phyloP scores from a whole-genome alignment of 805 yeast species.

The Candida michaelii region DNA sequence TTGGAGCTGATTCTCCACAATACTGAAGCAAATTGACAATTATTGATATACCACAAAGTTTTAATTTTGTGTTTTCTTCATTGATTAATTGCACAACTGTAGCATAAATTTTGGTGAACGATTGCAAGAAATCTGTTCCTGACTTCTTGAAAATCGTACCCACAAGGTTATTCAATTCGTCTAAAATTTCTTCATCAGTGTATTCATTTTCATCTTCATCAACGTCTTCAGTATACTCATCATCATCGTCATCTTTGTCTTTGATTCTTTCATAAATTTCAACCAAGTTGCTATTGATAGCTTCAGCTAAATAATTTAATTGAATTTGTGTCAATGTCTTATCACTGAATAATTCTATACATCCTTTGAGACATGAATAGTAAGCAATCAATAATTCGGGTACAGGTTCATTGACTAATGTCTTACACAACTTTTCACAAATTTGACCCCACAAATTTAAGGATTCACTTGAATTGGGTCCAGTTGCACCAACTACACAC shows the following conservation, averaged over 20 bases:
- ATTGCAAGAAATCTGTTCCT: constrained; percentile 57
- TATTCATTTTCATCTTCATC: constrained; percentile 83
- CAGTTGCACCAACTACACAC: constrained; percentile 58
- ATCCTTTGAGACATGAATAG: constrained; percentile 67
- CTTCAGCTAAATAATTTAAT: constrained; percentile 54
- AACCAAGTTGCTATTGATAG: constrained; percentile 58
- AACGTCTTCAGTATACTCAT: constrained; percentile 83
- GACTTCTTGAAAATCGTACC: constrained; percentile 67
- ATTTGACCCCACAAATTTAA: constrained; percentile 70
- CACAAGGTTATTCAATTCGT: constrained; percentile 78
- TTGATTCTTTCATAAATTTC: constrained; percentile 72
- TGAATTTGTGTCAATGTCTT: constrained; percentile 56
- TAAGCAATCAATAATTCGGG: constrained; percentile 79
- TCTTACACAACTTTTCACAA: constrained; percentile 63
- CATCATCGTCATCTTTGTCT: constrained; percentile 67
- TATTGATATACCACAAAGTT: constrained; percentile 76
- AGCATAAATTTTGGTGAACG: constrained; percentile 65
- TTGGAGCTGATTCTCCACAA: constrained; percentile 66
- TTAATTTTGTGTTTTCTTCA: constrained; percentile 67
- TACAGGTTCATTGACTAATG: constrained; percentile 75
- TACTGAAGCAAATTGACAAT: constrained; percentile 79
- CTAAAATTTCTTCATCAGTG: constrained; percentile 87
- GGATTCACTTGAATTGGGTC: constrained; percentile 59
- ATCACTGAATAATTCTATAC: constrained; percentile 67
- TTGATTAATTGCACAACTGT: constrained; percentile 58